Conservation (phyloP, 2,329 filamentous ascomycete species). For the Diaporthe sp. region DNA sequence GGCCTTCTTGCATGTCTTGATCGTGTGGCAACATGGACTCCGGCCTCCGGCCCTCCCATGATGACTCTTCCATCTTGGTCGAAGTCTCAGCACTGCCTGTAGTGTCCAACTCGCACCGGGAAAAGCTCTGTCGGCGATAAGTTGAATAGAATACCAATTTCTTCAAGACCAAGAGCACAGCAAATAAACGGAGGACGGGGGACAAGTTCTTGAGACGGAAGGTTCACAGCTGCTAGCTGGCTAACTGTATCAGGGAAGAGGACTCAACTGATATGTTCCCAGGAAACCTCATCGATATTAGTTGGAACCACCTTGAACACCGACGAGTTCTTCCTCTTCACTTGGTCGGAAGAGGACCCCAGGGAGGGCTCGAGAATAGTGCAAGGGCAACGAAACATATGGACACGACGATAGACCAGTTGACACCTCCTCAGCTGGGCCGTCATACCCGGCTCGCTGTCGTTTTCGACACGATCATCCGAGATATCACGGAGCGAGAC, state of each 20-base stretch:
- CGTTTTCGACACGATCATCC: not conserved
- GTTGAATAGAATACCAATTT: too few species aligned
- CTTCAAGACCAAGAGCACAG: not conserved
- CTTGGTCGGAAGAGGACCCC: not conserved
- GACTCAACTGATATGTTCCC: not conserved
- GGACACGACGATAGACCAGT: not conserved
- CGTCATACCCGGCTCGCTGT: not conserved
- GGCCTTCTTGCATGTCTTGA: slow-evolving; percentile 34
- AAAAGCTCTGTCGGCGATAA: too few species aligned
- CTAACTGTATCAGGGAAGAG: not conserved
- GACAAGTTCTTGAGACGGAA: not conserved
- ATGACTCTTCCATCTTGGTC: not conserved
- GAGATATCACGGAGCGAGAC: slow-evolving; percentile 6
- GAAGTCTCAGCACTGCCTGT: not conserved
- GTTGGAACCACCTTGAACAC: not conserved
- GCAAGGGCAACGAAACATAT: not conserved
- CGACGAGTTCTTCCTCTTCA: not conserved
- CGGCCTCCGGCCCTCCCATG: not conserved
- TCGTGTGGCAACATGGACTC: slow-evolving; percentile 26
- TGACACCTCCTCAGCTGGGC: not conserved
- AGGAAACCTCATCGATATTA: not conserved
- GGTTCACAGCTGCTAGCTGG: not conserved
- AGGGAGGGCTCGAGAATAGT: not conserved
- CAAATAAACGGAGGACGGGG: not conserved
- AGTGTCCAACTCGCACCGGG: not conserved